phyloP scores from a whole-genome alignment of 441 rosid genomes.

The Omphalea diandra region DNA sequence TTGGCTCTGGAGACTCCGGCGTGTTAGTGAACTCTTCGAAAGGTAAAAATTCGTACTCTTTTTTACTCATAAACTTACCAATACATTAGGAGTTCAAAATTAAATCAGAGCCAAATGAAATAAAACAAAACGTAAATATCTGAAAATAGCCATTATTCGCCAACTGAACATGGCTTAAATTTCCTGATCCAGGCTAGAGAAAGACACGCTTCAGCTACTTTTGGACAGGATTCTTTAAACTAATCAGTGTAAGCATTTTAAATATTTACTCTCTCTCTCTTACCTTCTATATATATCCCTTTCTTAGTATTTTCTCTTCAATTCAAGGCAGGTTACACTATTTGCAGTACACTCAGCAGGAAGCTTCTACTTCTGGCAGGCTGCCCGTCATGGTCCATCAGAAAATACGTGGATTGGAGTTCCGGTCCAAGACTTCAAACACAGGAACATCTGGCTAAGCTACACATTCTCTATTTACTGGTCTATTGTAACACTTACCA shows the following conservation, averaged over 20 bases:
- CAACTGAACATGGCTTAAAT: not conserved
- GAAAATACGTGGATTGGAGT: slow-evolving; percentile 76
- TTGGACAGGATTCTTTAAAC: slow-evolving; percentile 54
- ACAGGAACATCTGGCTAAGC: slow-evolving; percentile 70
- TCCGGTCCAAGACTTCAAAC: slow-evolving; percentile 50
- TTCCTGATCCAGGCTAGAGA: slow-evolving; percentile 61
- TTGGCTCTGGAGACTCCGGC: slow-evolving; percentile 88
- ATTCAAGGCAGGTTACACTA: slow-evolving; percentile 58
- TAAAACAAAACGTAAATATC: no score
- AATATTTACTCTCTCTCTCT: no score
- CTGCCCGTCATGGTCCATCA: slow-evolving; percentile 43
- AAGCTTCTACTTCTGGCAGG: slow-evolving; percentile 77
- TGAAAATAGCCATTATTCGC: not conserved
- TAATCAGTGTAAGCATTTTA: slow-evolving; percentile 55
- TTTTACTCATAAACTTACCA: no score
- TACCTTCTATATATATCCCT: no score
- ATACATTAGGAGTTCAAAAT: no score
- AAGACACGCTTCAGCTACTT: slow-evolving; percentile 81
- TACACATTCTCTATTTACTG: slow-evolving; percentile 92
- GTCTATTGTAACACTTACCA: slow-evolving; percentile 88
- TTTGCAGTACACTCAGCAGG: slow-evolving; percentile 83
- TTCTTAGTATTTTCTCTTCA: not conserved
- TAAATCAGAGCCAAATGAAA: no score
- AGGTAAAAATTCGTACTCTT: slow-evolving; percentile 38
- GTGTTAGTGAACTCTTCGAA: slow-evolving; percentile 64